A percentile compares a stretch with the other conserved stretches of the same genome.
phyloP scores from a whole-genome alignment of 352 stramenopile genomes.

The Phytopythium oedochilum region DNA sequence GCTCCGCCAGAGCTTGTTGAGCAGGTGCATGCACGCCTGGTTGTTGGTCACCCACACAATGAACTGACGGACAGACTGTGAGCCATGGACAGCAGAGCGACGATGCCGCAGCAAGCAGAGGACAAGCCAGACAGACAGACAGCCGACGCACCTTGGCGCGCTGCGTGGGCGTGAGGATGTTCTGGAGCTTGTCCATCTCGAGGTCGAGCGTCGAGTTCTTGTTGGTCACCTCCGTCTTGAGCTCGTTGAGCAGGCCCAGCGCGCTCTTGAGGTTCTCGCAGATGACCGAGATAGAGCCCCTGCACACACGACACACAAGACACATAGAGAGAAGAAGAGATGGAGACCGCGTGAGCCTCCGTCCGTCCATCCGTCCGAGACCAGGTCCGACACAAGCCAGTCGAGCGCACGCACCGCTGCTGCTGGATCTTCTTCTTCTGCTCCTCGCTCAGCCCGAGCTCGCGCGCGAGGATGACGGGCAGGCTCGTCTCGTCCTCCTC shows the following conservation, averaged over 20 bases:
- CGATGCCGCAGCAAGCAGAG: background rate
- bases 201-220: slow-evolving; percentile 92
- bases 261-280: slow-evolving; percentile 89
- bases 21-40: slow-evolving; percentile 93
- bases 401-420: slow-evolving; percentile 61
- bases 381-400: no score
- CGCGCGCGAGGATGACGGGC: slow-evolving; percentile 86
- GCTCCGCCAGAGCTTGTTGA: slow-evolving; percentile 95
- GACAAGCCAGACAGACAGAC: background rate
- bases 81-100: slow-evolving; percentile 8
- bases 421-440: slow-evolving; percentile 93
- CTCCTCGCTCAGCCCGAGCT: slow-evolving; percentile 87
- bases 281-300: slow-evolving; percentile 61
- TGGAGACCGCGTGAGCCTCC: no score
- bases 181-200: slow-evolving; percentile 93
- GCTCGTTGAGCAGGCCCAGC: slow-evolving; percentile 81
- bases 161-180: slow-evolving; percentile 92
- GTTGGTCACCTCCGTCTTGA: slow-evolving; percentile 84
- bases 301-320: slow-evolving; percentile 5
- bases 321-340: slow-evolving; percentile 4
- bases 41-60: slow-evolving; percentile 96
- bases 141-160: slow-evolving; percentile 83
- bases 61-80: slow-evolving; percentile 81
- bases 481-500: slow-evolving; percentile 88
- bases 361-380: no score